phyloP scores from a whole-genome alignment of 1,284 basidiomycete species.

The Leccinum holopus region DNA sequence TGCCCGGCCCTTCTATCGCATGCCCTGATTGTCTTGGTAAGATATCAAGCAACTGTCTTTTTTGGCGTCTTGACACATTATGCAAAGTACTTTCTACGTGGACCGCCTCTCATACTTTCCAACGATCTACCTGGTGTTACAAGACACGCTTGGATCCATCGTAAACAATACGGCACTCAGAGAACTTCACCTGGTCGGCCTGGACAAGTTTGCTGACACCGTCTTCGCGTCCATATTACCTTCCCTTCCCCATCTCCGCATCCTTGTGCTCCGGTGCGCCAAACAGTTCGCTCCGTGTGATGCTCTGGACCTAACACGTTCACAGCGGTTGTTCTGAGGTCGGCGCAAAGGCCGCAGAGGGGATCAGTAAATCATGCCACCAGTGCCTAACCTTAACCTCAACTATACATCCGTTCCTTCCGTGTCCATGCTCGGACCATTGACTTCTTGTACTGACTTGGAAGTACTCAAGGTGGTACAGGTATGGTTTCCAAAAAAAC shows the following conservation, averaged over 20 bases:
- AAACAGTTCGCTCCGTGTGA: constrained; percentile 2
- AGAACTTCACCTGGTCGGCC: constrained; percentile 50
- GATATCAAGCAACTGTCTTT: constrained; percentile 15
- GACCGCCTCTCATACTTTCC: constrained; percentile 48
- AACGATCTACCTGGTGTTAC: constrained; percentile 53
- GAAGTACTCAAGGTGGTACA: constrained; percentile 55
- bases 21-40: constrained; percentile 55
- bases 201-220: constrained; percentile 52
- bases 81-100: constrained; percentile 60
- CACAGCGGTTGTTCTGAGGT: constrained; percentile 60
- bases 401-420: constrained; percentile 61
- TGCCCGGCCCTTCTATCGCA: constrained; percentile 53
- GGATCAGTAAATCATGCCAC: constrained; percentile 44
- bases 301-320: constrained; percentile 12
- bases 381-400: constrained; percentile 52
- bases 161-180: constrained; percentile 41
- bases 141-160: constrained; percentile 50
- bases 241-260: constrained; percentile 44
- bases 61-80: background rate
- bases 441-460: constrained; percentile 44
- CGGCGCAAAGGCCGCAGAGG: constrained; percentile 46
- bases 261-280: constrained; percentile 54
- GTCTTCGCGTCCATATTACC: constrained; percentile 50
- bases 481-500: no score
- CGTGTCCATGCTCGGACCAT: constrained; percentile 44